Conservation (phyloP, 768 basidiomycete genomes). For the Leucogyrophana mollusca region DNA sequence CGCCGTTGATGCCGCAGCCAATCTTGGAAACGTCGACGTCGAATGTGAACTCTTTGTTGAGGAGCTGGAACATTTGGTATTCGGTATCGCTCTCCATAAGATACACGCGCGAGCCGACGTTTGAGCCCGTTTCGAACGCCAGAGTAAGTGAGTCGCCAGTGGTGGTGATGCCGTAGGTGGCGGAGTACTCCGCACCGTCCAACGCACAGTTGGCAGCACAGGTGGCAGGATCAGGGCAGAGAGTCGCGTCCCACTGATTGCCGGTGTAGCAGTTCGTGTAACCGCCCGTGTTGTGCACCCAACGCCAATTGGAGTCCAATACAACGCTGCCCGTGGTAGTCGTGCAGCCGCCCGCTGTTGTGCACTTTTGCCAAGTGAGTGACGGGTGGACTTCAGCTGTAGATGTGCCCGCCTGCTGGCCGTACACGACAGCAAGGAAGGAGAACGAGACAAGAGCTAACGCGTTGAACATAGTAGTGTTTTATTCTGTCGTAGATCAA, state of each 20-base stretch:
- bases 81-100: slow-evolving; percentile 43
- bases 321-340: slow-evolving; percentile 37
- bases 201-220: slow-evolving; percentile 40
- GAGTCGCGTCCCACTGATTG: slow-evolving; percentile 50
- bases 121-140: slow-evolving; percentile 42
- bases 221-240: slow-evolving; percentile 48
- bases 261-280: slow-evolving; percentile 51
- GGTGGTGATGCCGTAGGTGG: slow-evolving; percentile 53
- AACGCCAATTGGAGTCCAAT: slow-evolving; percentile 58
- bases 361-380: slow-evolving; percentile 47
- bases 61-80: slow-evolving; percentile 51
- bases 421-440: slow-evolving; percentile 41
- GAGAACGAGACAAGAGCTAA: slow-evolving; percentile 40
- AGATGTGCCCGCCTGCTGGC: slow-evolving; percentile 50
- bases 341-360: slow-evolving; percentile 40
- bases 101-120: slow-evolving; percentile 40
- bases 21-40: slow-evolving; percentile 59
- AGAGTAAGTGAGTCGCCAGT: slow-evolving; percentile 45
- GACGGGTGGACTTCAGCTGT: slow-evolving; percentile 49
- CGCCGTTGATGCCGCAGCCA: slow-evolving; percentile 60
- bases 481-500: no score
- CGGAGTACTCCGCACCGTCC: slow-evolving; percentile 46
- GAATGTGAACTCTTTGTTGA: slow-evolving; percentile 58
- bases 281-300: slow-evolving; percentile 38
- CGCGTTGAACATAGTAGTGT: slow-evolving; percentile 38